A percentile compares a stretch with the other conserved stretches of the same genome.
Conservation (phyloP, 164 flowering plant genomes). For the Magnolia officinalis region DNA sequence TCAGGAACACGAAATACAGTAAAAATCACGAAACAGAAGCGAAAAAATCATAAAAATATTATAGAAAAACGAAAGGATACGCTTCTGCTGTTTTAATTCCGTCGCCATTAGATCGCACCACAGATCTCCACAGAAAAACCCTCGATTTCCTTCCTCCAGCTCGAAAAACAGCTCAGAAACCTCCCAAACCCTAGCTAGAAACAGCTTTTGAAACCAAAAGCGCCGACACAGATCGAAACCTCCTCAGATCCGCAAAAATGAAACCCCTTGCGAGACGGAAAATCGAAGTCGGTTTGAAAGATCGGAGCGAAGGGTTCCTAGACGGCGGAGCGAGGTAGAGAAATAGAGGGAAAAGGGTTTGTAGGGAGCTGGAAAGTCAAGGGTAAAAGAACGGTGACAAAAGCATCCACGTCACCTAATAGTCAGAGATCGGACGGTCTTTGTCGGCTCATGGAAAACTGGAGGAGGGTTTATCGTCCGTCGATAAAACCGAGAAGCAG, state of each 20-base stretch:
- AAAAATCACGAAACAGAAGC: background rate
- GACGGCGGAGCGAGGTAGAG: background rate
- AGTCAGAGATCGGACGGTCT: conserved; percentile 2
- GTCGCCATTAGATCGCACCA: conserved; percentile 40
- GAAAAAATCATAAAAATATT: background rate
- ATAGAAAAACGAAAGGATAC: conserved; percentile 27
- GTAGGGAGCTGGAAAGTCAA: conserved; percentile 4
- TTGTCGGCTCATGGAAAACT: background rate
- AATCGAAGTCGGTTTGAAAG: background rate
- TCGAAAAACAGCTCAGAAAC: conserved; percentile 14
- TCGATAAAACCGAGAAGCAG: background rate
- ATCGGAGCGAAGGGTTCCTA: background rate
- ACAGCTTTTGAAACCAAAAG: background rate
- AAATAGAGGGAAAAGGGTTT: background rate
- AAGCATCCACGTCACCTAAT: background rate
- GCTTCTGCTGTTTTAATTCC: conserved; percentile 20
- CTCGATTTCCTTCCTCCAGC: conserved; percentile 26
- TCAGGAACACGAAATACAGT: background rate
- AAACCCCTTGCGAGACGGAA: background rate
- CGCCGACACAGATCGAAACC: conserved; percentile 8
- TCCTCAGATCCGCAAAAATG: conserved; percentile 5
- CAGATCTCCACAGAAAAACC: conserved; percentile 26
- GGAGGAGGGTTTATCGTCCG: background rate
- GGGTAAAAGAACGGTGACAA: background rate
- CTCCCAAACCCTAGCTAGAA: conserved; percentile 2